Evolutionary conservation across 495 filamentous ascomycete genomes (phyloP), one percentile per base, ranked within the genome.

Genomic region (Friedmanniomyces simplex): DNA sequence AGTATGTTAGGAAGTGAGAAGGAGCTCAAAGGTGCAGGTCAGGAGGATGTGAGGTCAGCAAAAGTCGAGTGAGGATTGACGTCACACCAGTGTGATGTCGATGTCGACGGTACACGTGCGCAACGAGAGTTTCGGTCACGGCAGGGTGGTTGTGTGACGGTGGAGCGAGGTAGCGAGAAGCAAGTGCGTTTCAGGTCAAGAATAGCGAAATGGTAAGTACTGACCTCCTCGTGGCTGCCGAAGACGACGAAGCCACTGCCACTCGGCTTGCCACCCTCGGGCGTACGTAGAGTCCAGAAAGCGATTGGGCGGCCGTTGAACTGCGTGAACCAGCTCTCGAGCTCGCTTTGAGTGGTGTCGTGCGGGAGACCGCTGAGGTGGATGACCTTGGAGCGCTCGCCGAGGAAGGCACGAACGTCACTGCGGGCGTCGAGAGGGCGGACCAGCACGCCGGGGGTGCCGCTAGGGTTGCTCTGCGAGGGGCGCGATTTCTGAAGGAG

Each of bases 311-410:
- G 87, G 43, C 93, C 93, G 55, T 93, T 91, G 66, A 95, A 98
- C 69, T 98, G 93, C 24, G 93, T 98, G 71, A 96, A 98, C 93
- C 93, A 98, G 71, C 89, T 95, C 74, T 97, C 93, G 34, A 98
- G 77, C 72, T 97, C 93, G 16, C 90, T 96, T 73, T 98, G 93
- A 1, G 93, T 98, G 25, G 93, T 98, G 66, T 98, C 93, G 68
- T 98, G 93, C 41, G 93, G 93, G 49, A 98, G 79, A 37, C 93
- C 93, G 63, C 88, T 94, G 81, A 98, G 88, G 72, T 98, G 93
- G 59, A 98, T 80, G 14, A 97, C 89, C 76, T 98, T 98, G 77
- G 90, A 96, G 51, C 91, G 82, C 71, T 98, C 93, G 2, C 86
- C 82, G 47, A 98, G 72, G 73, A 98, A 98, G 39, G 93, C 91